Conservation (phyloP, 2,329 filamentous ascomycete species). For the Arthrobotrys megalospora region DNA sequence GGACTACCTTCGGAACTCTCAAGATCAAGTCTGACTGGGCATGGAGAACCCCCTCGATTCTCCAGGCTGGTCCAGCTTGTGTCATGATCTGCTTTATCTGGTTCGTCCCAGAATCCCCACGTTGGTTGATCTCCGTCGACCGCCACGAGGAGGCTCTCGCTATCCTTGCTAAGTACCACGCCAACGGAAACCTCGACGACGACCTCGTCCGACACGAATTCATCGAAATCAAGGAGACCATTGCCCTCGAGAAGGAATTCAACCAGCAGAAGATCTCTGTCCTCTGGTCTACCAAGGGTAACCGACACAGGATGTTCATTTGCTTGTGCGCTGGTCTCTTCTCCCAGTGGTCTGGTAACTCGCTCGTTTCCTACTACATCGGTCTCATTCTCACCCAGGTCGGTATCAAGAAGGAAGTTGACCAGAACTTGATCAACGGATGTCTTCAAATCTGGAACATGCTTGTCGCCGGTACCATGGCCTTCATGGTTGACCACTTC, state of each 20-base stretch:
- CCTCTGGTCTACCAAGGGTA: conserved; percentile 71
- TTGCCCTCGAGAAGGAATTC: conserved; percentile 69
- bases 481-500: conserved; percentile 64
- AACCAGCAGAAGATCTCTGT: conserved; percentile 70
- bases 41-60: conserved; percentile 71
- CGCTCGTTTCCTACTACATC: conserved; percentile 69
- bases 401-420: conserved; percentile 60
- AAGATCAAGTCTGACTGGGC: conserved; percentile 68
- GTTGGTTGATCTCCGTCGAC: conserved; percentile 67
- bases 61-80: conserved; percentile 71
- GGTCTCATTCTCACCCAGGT: conserved; percentile 65
- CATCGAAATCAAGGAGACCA: conserved; percentile 69
- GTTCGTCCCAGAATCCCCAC: conserved; percentile 67
- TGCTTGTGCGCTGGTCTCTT: conserved; percentile 73
- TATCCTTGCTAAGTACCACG: conserved; percentile 67
- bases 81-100: conserved; percentile 68
- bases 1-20: conserved; percentile 70
- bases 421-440: conserved; percentile 69
- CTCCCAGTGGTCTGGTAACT: conserved; percentile 74
- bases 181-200: conserved; percentile 67
- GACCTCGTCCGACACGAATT: conserved; percentile 68
- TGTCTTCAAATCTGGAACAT: conserved; percentile 65
- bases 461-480: conserved; percentile 63
- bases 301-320: conserved; percentile 73
- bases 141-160: conserved; percentile 66